Evolutionary conservation across 2,329 filamentous ascomycete genomes (phyloP), one percentile per base, ranked within the genome.

Genomic region (Verticillium nonalfalfae): DNA sequence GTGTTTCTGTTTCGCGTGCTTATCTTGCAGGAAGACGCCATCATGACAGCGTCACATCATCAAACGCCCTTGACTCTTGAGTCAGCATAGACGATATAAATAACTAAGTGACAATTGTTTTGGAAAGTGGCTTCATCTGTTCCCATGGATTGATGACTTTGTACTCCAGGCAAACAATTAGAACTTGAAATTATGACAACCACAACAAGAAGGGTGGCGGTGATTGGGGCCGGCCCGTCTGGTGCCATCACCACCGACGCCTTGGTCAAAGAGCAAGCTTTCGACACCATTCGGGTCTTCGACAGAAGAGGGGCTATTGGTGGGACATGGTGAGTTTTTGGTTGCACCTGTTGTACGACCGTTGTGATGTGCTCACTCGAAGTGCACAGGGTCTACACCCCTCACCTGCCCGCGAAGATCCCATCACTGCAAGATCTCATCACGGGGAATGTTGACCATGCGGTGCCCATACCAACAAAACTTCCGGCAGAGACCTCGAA

Each of bases 241-340:
- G 84, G 84, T 1, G 81, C 81, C 18, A 85, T 86, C 63, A 72
- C 82, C 1, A 78, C 85, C 3, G 83, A 86, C 72, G 83, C 84
- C 3, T 69, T 87, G 52, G 78, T 76, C 18, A 78, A 82, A 68
- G 85, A 87, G 68, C 74, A 81, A 60, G 68, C 72, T 2, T 87
- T 87, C 64, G 80, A 85, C 57, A 71, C 74, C 1, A 81, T 86
- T 61, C 76, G 80, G 21, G 82, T 87, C 0, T 87, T 87, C 67
- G 85, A 87, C 67, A 74, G 84, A 56, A 77, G 82, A 62, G 81
- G 82, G 62, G 77, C 74, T 38, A 76, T 81, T 0, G 84, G 83
- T 45, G 84, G 83, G 39, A 83, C 80, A 63, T 86, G 83, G 84
- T 85, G 70, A 66, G 76, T 59, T 33, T 31, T 9, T 5, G 18